These are phyloP conservation scores for Aspergillus calidoustus DNA, from an alignment of 2,329 filamentous ascomycete species.

Conservation along the genomic window DNA sequence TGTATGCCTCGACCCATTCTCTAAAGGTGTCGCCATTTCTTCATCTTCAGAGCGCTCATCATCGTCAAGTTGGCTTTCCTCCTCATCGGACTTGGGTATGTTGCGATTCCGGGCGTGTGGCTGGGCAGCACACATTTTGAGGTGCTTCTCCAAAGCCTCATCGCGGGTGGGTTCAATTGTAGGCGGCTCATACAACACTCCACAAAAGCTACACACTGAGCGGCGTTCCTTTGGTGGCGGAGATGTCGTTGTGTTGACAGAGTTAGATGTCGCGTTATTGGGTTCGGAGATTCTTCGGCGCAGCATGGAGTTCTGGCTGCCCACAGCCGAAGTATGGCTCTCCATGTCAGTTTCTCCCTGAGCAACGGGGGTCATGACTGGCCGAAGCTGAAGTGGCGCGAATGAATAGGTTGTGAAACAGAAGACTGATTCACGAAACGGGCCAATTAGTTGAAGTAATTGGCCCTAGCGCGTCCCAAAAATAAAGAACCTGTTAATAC, in stretches of 20 bases:
- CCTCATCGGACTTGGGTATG: slow-evolving; percentile 21
- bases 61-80: slow-evolving; percentile 25
- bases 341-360: slow-evolving; percentile 41
- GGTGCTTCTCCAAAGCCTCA: slow-evolving; percentile 38
- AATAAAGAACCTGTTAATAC: slow-evolving; percentile 30
- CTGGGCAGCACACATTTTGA: slow-evolving; percentile 35
- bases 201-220: slow-evolving; percentile 44
- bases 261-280: slow-evolving; percentile 38
- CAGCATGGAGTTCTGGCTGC: slow-evolving; percentile 42
- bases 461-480: slow-evolving; percentile 12
- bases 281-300: slow-evolving; percentile 47
- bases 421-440: background rate
- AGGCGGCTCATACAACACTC: slow-evolving; percentile 37
- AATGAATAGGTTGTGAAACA: slow-evolving; percentile 11
- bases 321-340: slow-evolving; percentile 42
- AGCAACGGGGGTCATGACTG: slow-evolving; percentile 39
- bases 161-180: slow-evolving; percentile 29
- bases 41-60: slow-evolving; percentile 25
- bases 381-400: slow-evolving; percentile 10
- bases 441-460: slow-evolving; percentile 4
- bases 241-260: slow-evolving; percentile 41
- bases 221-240: slow-evolving; percentile 33
- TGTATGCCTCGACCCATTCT: slow-evolving; percentile 19
- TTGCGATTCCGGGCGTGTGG: slow-evolving; percentile 23
- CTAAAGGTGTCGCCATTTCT: slow-evolving; percentile 14